Evolutionary conservation across 2,329 filamentous ascomycete species (phyloP), one percentile per base, ranked within the genome.

Genomic region (Fusarium nygamai): DNA sequence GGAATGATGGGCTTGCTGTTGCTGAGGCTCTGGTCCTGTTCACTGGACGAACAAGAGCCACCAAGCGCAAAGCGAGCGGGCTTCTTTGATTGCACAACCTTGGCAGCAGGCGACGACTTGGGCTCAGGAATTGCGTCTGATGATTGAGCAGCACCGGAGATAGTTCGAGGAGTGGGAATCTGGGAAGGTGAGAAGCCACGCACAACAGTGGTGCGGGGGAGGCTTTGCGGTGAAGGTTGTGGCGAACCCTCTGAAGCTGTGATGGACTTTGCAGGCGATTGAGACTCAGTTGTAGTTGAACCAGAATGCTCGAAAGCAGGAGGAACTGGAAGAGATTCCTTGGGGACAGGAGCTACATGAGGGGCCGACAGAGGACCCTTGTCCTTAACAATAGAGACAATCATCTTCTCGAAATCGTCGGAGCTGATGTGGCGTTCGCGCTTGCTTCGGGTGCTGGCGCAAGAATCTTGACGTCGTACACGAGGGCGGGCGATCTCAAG

Each of bases 391-490:
- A 98, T 98, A 44, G 92, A 94, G 64, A 93, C 91, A 47, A 98
- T 94, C 90, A 98, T 97, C 85, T 97, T 97, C 83, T 98, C 94
- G 36, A 98, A 88, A 78, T 96, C 94, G 79, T 94, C 90, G 12
- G 96, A 94, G n/a, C 95, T 97, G 76, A 98, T 96, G 84, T 98
- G 95, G 79, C 94, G 93, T 81, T 96, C 93, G 88, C 91, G 74
- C 92, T 93, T 90, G 80, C 92, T 93, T 69, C 93, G 89, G 82
- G 89, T 92, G 80, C 89, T 88, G 36, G 89, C 89, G 78, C 88
- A 91, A 17, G 92, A 95, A 81, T 95, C 93, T 78, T 92, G 89
- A 77, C 92, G 88, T 78, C 88, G 88, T 76, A 94, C 90, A 75
- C 91, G 89, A 69, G 94, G 93, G 78, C 91, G 87, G 73, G 88